Evolutionary conservation across 1,284 basidiomycete genomes (phyloP).

Genomic region (Psilocybe mexicana): DNA sequence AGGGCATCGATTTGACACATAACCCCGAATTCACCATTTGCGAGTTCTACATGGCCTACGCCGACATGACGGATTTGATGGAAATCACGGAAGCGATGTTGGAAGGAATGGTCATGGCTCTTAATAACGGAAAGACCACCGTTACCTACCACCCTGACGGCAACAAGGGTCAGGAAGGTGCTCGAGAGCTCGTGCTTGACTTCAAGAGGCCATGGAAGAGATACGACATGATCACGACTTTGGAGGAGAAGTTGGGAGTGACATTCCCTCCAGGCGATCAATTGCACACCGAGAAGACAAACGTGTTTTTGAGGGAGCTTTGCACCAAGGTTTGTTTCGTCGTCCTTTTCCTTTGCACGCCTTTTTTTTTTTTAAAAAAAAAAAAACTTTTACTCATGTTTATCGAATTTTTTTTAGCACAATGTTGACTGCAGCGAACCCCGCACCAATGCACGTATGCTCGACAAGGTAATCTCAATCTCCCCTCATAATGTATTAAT

Average conservation of each 20-base stretch:
- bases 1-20: slow-evolving; percentile 98
- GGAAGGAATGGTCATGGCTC: slow-evolving; percentile 88
- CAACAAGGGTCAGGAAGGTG: slow-evolving; percentile 77
- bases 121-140: slow-evolving; percentile 83
- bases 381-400: background rate
- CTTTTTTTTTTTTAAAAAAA: background rate
- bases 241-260: slow-evolving; percentile 92
- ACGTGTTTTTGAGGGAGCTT: slow-evolving; percentile 86
- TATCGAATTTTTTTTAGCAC: slow-evolving; percentile 52
- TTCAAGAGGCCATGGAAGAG: slow-evolving; percentile 98
- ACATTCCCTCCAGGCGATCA: slow-evolving; percentile 94
- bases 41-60: slow-evolving; percentile 99
- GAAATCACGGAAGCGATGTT: slow-evolving; percentile 93
- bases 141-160: slow-evolving; percentile 93
- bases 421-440: slow-evolving; percentile 98
- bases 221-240: slow-evolving; percentile 96
- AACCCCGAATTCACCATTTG: slow-evolving; percentile 98
- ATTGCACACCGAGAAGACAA: slow-evolving; percentile 87
- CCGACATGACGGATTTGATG: slow-evolving; percentile 99
- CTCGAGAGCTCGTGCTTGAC: slow-evolving; percentile 66
- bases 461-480: slow-evolving; percentile 77
- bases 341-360: background rate
- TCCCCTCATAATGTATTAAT: background rate
- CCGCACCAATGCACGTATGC: slow-evolving; percentile 90
- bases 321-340: slow-evolving; percentile 68